These are phyloP conservation scores for Chloromonas sp. DNA, from an alignment of 163 green algal species.

Conservation along the genomic window DNA sequence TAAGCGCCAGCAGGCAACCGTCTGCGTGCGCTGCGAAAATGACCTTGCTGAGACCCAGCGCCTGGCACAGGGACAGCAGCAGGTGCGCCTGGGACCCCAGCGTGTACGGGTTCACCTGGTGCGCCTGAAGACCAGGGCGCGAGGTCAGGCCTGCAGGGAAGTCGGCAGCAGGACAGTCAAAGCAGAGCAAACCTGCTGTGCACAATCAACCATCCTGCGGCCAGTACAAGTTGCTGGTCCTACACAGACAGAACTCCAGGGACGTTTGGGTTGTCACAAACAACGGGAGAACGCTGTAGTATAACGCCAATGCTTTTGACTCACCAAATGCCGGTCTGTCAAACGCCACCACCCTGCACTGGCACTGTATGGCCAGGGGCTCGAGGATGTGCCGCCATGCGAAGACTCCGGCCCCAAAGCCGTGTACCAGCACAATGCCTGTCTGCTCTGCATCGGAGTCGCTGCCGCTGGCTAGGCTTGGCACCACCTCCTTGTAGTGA, in stretches of 20 bases:
- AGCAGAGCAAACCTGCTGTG: background rate
- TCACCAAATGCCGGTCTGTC: constrained; percentile 67
- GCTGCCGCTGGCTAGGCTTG: background rate
- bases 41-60: constrained; percentile 44
- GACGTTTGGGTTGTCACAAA: no score
- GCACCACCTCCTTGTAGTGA: constrained; percentile 52
- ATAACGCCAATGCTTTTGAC: background rate
- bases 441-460: background rate
- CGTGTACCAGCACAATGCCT: constrained; percentile 61
- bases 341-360: constrained; percentile 56
- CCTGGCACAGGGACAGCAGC: constrained; percentile 42
- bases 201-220: background rate
- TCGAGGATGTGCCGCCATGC: constrained; percentile 73
- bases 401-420: constrained; percentile 68
- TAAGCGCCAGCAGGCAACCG: constrained; percentile 61
- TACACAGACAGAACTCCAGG: no score
- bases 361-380: constrained; percentile 48
- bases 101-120: constrained; percentile 50
- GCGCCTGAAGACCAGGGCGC: constrained; percentile 19
- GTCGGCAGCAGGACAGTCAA: background rate
- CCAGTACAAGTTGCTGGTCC: no score
- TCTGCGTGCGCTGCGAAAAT: constrained; percentile 65
- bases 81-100: constrained; percentile 52
- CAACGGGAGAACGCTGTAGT: no score
- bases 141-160: constrained; percentile 45